These are phyloP conservation scores for Ceratocystis variospora DNA, from an alignment of 2,329 filamentous ascomycete genomes.

Conservation along the genomic window DNA sequence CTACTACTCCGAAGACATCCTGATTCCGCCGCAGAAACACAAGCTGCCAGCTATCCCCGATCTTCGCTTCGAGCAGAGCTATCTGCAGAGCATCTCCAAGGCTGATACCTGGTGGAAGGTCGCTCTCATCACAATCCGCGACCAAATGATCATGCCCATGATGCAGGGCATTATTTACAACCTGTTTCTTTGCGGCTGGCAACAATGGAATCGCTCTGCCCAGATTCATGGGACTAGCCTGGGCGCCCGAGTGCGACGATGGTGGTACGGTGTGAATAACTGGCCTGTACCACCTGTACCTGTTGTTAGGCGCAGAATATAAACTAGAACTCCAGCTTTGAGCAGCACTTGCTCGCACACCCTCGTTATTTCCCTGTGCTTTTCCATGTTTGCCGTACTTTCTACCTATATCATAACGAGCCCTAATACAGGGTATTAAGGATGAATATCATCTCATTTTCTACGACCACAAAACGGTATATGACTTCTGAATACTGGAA, in stretches of 20 bases:
- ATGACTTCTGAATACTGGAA: neutral
- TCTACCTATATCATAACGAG: slow-evolving; percentile 4
- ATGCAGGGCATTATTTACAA: slow-evolving; percentile 84
- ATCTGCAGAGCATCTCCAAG: slow-evolving; percentile 72
- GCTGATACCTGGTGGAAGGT: slow-evolving; percentile 71
- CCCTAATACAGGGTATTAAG: neutral
- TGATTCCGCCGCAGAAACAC: slow-evolving; percentile 38
- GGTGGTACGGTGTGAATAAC: slow-evolving; percentile 94
- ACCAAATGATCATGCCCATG: slow-evolving; percentile 83
- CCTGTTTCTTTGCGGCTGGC: slow-evolving; percentile 72
- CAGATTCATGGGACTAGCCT: slow-evolving; percentile 61
- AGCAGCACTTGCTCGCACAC: neutral
- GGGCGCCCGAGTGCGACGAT: slow-evolving; percentile 65
- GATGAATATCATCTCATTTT: neutral
- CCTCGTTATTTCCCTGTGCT: neutral
- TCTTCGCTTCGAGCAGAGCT: slow-evolving; percentile 94
- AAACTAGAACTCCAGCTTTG: neutral
- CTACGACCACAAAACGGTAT: neutral
- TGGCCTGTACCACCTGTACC: slow-evolving; percentile 51
- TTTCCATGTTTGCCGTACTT: neutral
- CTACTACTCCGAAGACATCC: slow-evolving; percentile 55
- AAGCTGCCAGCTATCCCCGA: slow-evolving; percentile 60
- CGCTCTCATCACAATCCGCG: slow-evolving; percentile 68
- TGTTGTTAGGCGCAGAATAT: slow-evolving; percentile 17
- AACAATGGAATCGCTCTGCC: slow-evolving; percentile 71